Evolutionary conservation across 1,139 yeast genomes (phyloP).

Genomic region (Candida labiduridarum): DNA sequence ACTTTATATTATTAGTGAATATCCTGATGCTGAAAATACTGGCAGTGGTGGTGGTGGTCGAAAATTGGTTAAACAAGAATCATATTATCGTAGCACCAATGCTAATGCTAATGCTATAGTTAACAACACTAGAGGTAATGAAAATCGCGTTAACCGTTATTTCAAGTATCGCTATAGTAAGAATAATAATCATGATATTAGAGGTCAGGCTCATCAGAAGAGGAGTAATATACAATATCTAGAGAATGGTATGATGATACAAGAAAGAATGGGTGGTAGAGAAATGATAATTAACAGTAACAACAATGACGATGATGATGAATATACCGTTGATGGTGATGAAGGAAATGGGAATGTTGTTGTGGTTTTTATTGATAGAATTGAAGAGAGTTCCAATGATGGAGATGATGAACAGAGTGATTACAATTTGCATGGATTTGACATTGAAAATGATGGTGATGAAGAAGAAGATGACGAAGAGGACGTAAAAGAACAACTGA

Average conservation of each 20-base stretch:
- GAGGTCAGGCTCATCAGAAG: background rate
- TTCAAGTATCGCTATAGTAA: background rate
- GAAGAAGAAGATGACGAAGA: constrained; percentile 2
- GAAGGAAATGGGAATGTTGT: background rate
- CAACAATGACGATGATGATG: background rate
- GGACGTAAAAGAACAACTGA: background rate
- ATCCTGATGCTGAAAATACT: constrained; percentile 1
- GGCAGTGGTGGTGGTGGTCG: background rate
- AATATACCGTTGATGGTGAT: background rate
- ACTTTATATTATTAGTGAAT: constrained; percentile 12
- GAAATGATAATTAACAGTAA: background rate
- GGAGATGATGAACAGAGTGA: constrained; percentile 17
- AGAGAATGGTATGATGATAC: background rate
- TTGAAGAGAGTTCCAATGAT: constrained; percentile 15
- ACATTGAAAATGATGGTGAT: background rate
- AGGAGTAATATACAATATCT: background rate
- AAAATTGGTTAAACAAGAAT: background rate
- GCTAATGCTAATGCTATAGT: background rate
- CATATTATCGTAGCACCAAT: background rate
- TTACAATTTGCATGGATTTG: constrained; percentile 1
- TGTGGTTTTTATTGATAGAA: background rate
- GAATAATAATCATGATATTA: background rate
- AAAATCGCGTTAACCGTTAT: background rate
- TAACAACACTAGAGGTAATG: no score
- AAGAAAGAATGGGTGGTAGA: background rate